Evolutionary conservation across 2,329 filamentous ascomycete genomes (phyloP).

Genomic region (Diaporthe destruens): DNA sequence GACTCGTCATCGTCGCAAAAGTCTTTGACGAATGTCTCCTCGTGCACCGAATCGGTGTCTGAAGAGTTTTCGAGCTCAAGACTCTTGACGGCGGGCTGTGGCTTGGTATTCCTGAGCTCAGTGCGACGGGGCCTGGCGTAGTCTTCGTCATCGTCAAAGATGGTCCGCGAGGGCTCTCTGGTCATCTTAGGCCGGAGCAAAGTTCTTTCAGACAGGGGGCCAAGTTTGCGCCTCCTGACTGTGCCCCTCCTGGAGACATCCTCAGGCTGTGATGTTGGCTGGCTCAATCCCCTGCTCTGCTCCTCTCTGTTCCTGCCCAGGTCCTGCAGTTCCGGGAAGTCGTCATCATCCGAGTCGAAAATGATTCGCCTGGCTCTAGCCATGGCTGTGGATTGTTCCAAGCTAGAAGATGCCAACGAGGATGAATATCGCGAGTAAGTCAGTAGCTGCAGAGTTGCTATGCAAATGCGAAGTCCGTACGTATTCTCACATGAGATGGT

Average conservation of each 20-base stretch:
- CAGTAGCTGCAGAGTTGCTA: not conserved
- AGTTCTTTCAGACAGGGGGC: constrained; percentile 22
- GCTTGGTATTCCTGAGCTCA: constrained; percentile 26
- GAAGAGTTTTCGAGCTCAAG: constrained; percentile 1
- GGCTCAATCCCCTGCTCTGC: not conserved
- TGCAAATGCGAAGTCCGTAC: not conserved
- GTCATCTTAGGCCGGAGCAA: constrained; percentile 27
- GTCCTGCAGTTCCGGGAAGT: constrained; percentile 56
- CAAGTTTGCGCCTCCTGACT: constrained; percentile 39
- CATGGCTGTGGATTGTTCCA: constrained; percentile 6
- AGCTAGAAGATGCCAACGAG: not conserved
- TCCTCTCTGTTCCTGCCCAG: constrained; percentile 41
- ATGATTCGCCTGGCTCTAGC: constrained; percentile 41
- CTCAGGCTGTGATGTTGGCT: not conserved
- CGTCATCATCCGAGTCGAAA: constrained; percentile 55
- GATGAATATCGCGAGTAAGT: not conserved
- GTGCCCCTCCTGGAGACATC: constrained; percentile 8
- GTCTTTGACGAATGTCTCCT: constrained; percentile 39
- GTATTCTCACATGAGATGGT: not conserved
- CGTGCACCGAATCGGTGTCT: constrained; percentile 35
- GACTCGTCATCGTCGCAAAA: constrained; percentile 38
- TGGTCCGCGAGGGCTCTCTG: not conserved
- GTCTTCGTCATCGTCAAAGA: constrained; percentile 12
- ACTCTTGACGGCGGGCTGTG: not conserved
- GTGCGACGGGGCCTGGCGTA: constrained; percentile 24